Percentiles rank a stretch among this genome's conserved stretches.
These are phyloP conservation scores for Chernovozyma aurita DNA, from an alignment of 1,139 yeast species.

Conservation along the genomic window DNA sequence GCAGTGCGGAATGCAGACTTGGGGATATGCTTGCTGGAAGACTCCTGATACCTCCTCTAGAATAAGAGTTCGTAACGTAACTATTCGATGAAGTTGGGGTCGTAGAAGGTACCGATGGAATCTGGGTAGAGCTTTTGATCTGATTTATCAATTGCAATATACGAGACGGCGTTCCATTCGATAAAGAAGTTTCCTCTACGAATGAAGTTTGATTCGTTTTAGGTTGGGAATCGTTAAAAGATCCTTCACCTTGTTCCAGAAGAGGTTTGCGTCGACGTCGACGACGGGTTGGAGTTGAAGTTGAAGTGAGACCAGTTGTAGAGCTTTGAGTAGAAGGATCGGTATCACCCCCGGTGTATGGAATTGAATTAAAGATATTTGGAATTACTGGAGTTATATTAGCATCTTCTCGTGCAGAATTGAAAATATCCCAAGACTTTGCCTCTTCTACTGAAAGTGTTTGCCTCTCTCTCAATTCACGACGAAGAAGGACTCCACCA, in stretches of 20 bases:
- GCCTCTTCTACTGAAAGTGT: slow-evolving; percentile 33
- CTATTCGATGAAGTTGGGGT: background rate
- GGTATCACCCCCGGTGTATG: background rate
- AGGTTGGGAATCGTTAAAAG: no score
- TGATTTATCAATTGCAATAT: slow-evolving; percentile 26
- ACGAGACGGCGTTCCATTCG: slow-evolving; percentile 10
- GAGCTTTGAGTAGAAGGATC: background rate
- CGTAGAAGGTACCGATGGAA: background rate
- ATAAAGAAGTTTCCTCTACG: background rate
- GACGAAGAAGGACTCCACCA: slow-evolving; percentile 38
- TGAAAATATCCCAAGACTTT: slow-evolving; percentile 38
- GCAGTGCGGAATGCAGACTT: background rate
- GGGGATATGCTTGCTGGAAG: background rate
- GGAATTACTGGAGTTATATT: background rate
- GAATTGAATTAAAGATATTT: background rate
- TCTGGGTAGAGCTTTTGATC: slow-evolving; percentile 14
- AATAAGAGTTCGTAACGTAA: no score
- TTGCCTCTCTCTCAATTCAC: slow-evolving; percentile 29
- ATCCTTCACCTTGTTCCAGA: background rate
- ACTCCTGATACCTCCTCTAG: no score
- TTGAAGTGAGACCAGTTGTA: slow-evolving; percentile 1
- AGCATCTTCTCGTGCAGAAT: slow-evolving; percentile 19
- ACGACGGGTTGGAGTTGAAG: background rate
- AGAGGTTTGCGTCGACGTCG: background rate
- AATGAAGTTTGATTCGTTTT: background rate